Conservation (phyloP, 179 eudicot genomes). For the Camellia oleifera region DNA sequence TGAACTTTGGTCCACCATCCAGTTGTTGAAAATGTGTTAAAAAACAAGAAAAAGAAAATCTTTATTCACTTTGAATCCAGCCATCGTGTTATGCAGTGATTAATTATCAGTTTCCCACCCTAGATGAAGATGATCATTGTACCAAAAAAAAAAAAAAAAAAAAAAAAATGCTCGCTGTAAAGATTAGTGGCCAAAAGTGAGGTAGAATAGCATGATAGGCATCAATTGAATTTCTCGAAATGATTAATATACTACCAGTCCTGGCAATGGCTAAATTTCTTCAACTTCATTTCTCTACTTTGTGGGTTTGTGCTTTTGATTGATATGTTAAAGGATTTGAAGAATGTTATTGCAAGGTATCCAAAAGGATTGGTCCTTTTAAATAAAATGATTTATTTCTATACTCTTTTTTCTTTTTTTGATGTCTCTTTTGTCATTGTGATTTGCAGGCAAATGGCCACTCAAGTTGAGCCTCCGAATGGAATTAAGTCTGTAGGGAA, state of each 20-base stretch:
- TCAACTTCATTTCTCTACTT: neutral
- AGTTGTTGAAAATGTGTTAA: neutral
- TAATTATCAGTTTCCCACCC: too few species aligned
- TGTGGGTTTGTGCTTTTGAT: neutral
- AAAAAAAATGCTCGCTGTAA: neutral
- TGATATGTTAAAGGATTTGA: neutral
- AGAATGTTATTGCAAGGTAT: too few species aligned
- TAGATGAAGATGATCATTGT: too few species aligned
- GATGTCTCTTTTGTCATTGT: neutral
- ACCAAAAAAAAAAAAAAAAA: too few species aligned
- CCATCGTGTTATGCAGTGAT: too few species aligned
- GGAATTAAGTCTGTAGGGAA: constrained; percentile 59
- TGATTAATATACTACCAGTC: neutral
- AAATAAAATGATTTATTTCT: neutral
- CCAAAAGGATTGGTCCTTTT: neutral
- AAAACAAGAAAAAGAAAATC: neutral
- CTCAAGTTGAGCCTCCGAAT: constrained; percentile 79
- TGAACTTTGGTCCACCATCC: neutral
- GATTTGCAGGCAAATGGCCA: constrained; percentile 48
- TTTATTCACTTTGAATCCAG: neutral
- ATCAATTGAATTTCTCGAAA: neutral
- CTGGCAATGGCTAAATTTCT: neutral
- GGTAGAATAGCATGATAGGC: neutral
- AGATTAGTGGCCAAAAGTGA: neutral
- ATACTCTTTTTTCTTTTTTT: neutral